Conservation (phyloP, 164 flowering plant genomes). For the Liriodendron chinense region DNA sequence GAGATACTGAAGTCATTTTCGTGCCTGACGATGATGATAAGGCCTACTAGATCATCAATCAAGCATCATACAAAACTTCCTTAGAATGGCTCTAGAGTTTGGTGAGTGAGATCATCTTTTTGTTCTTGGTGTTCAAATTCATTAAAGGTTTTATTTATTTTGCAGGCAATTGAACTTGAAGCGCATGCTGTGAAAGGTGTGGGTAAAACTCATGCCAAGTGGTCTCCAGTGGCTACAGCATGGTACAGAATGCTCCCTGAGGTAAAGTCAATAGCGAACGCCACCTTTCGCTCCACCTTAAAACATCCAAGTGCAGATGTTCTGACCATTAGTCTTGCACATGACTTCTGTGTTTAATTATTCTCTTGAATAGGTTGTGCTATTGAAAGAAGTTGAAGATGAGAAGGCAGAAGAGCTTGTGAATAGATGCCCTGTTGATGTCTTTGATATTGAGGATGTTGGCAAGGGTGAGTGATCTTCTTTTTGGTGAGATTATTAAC, state of each 20-base stretch:
- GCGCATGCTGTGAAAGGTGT: conserved; percentile 94
- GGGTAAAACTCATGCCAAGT: conserved; percentile 94
- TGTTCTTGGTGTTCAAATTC: background rate
- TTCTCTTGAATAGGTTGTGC: conserved; percentile 51
- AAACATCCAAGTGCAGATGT: background rate
- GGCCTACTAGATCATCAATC: background rate
- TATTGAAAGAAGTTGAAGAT: conserved; percentile 60
- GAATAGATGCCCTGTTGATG: conserved; percentile 69
- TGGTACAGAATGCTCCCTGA: conserved; percentile 99
- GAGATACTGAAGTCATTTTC: no score
- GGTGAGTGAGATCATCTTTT: background rate
- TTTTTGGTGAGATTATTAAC: conserved; percentile 1
- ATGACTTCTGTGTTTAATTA: background rate
- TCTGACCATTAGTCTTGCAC: background rate
- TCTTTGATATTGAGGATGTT: conserved; percentile 89
- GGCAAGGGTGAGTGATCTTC: conserved; percentile 45
- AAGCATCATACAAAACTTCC: background rate
- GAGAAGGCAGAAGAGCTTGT: conserved; percentile 67
- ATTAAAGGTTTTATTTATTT: background rate
- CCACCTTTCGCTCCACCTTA: background rate
- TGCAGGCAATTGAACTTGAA: conserved; percentile 92
- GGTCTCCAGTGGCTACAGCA: conserved; percentile 97
- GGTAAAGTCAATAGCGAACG: conserved; percentile 35
- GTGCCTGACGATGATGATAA: no score
- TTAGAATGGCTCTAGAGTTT: background rate